phyloP scores from a whole-genome alignment of 169 alveolate genomes.

The Plasmodium reichenowi region DNA sequence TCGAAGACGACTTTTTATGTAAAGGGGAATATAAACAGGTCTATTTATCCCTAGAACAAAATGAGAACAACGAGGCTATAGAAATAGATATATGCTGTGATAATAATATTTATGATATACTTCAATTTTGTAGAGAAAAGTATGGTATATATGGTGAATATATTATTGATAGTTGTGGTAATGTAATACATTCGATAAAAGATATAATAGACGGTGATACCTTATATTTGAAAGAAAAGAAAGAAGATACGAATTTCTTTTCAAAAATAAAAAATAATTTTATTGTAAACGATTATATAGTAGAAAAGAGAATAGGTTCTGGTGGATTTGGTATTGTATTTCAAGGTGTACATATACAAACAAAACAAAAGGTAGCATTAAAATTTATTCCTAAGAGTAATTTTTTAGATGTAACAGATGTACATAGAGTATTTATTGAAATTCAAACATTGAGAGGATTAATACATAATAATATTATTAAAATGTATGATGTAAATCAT shows the following conservation, averaged over 20 bases:
- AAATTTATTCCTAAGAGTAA: conserved; percentile 82
- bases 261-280: conserved; percentile 47
- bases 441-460: conserved; percentile 80
- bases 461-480: conserved; percentile 80
- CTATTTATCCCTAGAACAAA: conserved; percentile 28
- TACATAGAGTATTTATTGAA: conserved; percentile 82
- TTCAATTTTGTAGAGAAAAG: conserved; percentile 67
- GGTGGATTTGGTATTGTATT: conserved; percentile 76
- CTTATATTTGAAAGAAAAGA: conserved; percentile 47
- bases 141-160: conserved; percentile 57
- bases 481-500: conserved; percentile 81
- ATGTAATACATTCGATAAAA: conserved; percentile 45
- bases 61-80: conserved; percentile 50
- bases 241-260: conserved; percentile 1
- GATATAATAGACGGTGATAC: conserved; percentile 75
- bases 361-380: conserved; percentile 84
- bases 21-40: conserved; percentile 72
- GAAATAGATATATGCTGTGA: conserved; percentile 55
- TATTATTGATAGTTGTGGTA: conserved; percentile 51
- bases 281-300: conserved; percentile 67
- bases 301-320: conserved; percentile 65
- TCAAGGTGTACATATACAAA: conserved; percentile 81
- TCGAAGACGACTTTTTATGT: conserved; percentile 35
- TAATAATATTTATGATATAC: conserved; percentile 38
- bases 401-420: conserved; percentile 77